These are phyloP conservation scores for Moricandia arvensis DNA, from an alignment of 345 rosid species.

Conservation along the genomic window DNA sequence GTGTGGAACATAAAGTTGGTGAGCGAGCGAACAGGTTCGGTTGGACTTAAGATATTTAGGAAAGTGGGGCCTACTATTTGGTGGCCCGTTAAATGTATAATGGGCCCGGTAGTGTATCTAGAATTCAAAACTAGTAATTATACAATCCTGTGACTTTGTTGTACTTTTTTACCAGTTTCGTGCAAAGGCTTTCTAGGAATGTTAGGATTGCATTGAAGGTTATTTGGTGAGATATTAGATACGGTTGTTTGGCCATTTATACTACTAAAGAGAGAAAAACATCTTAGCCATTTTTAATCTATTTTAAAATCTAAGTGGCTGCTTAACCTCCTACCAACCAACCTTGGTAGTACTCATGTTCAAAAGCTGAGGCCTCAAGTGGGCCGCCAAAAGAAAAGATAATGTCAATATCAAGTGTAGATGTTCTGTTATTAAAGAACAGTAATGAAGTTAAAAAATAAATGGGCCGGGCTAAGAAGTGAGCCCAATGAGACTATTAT, in stretches of 20 bases:
- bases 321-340: neutral
- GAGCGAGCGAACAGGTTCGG: neutral
- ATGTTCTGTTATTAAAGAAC: neutral
- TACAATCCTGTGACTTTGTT: neutral
- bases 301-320: neutral
- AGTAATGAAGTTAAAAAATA: neutral
- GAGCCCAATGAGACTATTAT: neutral
- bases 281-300: neutral
- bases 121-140: conserved; percentile 1
- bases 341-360: neutral
- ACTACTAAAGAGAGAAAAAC: neutral
- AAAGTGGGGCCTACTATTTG: neutral
- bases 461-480: neutral
- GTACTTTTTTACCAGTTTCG: conserved; percentile 11
- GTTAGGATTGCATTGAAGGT: neutral
- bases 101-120: conserved; percentile 24
- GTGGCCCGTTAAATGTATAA: conserved; percentile 14
- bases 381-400: neutral
- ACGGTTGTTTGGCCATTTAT: neutral
- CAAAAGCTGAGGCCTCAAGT: neutral
- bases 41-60: neutral
- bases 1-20: conserved; percentile 3
- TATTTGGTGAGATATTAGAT: neutral
- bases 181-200: neutral
- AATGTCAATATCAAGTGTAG: neutral